Evolutionary conservation across 108 stramenopile species (phyloP), one percentile per base, ranked within the genome.

Genomic region (Cyclostephanos tholiformis): DNA sequence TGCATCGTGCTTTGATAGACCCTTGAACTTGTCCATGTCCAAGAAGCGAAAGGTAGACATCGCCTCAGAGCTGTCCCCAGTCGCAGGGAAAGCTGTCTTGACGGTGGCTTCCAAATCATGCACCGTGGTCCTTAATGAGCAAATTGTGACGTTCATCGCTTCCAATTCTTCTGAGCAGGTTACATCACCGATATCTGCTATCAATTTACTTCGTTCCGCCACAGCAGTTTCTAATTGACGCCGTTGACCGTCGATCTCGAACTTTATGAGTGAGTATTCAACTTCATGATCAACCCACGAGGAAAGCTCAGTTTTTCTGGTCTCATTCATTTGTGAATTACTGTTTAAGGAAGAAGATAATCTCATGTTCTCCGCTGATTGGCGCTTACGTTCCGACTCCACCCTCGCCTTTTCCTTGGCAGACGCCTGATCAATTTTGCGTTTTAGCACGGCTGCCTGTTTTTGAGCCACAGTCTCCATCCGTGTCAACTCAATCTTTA

Each of bases 401-500:
- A 64, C 52, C 50, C 79, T 49, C 49, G 67, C 68, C 30, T 80
- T 69, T 39, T 86, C 82, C 59, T 76, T 81, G 5, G 65, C 76
- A 12, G 68, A 67, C n/a, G 75, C 65, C 27, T 81, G 60, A 52
- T 76, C 78, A 8, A 82, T 78, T 65, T 89, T 89, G n/a, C 86
- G 44, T 29, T 79, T 77, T 48, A 89, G 57, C 17, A 86, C 88
- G 2, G 55, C 67, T 1, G 83, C 83, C 72, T 89, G 88, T 38
- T 76, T 82, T 17, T 82, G 75, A 16, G 88, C 88, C 7, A 63
- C 71, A 23, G 71, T 82, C 59, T 84, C 83, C 5, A 86, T 86
- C 66, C 82, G 85, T 3, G 62, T 63, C 55, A 89, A 58, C 72
- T 89, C 88, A n/a, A 80, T 23, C 57, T 86, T 86, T 25, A 89